These are phyloP conservation scores for Phtheirospermum japonicum DNA, from an alignment of 257 asterid species.

Conservation along the genomic window DNA sequence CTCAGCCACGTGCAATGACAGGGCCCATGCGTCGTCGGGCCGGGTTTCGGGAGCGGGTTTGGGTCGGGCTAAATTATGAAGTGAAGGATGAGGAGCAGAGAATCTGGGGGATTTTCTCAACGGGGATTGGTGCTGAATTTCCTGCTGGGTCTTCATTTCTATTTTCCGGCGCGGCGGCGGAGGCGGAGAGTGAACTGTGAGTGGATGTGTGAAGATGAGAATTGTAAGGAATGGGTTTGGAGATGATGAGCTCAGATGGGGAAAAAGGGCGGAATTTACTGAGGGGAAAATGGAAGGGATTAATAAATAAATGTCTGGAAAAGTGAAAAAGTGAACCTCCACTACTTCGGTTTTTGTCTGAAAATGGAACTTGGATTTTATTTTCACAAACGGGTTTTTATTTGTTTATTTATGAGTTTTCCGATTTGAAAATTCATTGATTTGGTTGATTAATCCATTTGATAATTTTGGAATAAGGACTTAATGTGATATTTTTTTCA, in stretches of 20 bases:
- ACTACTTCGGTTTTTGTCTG: neutral
- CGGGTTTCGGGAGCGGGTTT: constrained; percentile 18
- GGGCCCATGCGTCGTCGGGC: constrained; percentile 41
- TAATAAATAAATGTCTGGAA: neutral
- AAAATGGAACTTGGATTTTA: neutral
- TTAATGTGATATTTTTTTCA: too few relatives aligned
- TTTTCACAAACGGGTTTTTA: neutral
- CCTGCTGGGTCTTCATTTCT: constrained; percentile 23
- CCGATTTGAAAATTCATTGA: too few relatives aligned
- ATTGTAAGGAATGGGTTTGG: too few relatives aligned
- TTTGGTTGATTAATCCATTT: too few relatives aligned
- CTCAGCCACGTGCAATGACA: constrained; percentile 39
- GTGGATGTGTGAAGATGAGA: too few relatives aligned
- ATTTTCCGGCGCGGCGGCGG: constrained; percentile 21
- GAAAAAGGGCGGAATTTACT: neutral
- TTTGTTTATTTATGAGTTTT: neutral
- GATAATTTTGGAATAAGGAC: too few relatives aligned
- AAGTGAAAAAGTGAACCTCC: neutral
- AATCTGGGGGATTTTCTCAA: constrained; percentile 35
- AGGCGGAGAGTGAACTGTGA: neutral
- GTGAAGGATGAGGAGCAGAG: constrained; percentile 25
- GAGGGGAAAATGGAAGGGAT: too few relatives aligned
- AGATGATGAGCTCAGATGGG: neutral
- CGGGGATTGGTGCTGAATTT: constrained; percentile 17
- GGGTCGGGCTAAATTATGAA: constrained; percentile 15